Conservation (phyloP, 495 filamentous ascomycete species). For the Neurospora sublineolata region DNA sequence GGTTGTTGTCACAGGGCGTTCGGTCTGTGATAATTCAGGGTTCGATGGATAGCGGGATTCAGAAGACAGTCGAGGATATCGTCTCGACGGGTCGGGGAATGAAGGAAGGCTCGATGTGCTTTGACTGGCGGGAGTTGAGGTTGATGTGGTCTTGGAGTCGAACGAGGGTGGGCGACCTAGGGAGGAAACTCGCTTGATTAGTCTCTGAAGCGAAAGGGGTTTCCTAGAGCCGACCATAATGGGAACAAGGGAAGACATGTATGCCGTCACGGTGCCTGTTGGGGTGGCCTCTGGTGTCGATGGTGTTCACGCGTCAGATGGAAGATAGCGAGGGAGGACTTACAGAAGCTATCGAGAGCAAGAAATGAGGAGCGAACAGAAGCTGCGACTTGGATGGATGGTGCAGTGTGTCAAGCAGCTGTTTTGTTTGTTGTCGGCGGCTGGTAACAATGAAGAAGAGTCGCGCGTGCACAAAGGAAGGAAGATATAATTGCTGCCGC, state of each 20-base stretch:
- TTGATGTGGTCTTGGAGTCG: conserved; percentile 1
- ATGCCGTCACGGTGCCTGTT: neutral
- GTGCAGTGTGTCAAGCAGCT: neutral
- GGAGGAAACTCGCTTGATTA: conserved; percentile 11
- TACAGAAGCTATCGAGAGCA: neutral
- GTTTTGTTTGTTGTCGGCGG: neutral
- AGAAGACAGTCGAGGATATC: neutral
- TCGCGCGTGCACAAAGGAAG: neutral
- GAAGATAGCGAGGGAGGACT: neutral
- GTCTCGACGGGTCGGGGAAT: conserved; percentile 1
- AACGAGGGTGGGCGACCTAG: conserved; percentile 8
- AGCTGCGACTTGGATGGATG: neutral
- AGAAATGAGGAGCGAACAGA: neutral
- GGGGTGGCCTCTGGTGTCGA: neutral
- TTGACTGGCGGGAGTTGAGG: conserved; percentile 1
- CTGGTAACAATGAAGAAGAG: neutral
- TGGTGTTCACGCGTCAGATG: neutral
- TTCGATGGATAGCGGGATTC: neutral
- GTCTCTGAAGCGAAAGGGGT: conserved; percentile 12
- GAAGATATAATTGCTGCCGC: neutral
- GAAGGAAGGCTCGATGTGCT: neutral
- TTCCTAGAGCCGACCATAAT: conserved; percentile 8
- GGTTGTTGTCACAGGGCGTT: neutral
- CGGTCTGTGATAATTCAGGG: neutral
- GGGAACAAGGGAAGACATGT: neutral